Percentiles rank a stretch among this genome's conserved stretches.
Evolutionary conservation across 2,329 filamentous ascomycete species (phyloP).

Genomic region (Cryphonectria radicalis): DNA sequence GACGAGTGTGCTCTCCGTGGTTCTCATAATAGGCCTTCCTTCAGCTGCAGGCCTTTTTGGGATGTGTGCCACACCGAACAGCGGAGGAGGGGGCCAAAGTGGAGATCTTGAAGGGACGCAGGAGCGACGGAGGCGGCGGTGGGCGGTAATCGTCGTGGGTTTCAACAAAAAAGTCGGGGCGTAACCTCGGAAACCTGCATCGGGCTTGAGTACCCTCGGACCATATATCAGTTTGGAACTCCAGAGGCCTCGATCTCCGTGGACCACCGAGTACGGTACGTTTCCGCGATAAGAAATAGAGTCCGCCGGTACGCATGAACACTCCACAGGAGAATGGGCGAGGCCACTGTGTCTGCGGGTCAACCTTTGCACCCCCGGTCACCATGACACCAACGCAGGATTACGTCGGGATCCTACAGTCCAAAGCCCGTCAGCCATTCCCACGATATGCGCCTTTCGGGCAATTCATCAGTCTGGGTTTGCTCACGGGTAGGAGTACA

Average conservation of each 20-base stretch:
- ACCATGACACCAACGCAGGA: background rate
- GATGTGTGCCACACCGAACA: background rate
- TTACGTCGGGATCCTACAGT: background rate
- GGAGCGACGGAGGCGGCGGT: background rate
- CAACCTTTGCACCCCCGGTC: background rate
- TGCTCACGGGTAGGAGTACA: background rate
- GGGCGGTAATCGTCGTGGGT: background rate
- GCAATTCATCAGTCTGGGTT: background rate
- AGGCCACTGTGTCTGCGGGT: conserved; percentile 1
- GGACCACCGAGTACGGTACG: background rate
- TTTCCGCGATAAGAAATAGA: background rate
- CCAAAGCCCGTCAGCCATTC: background rate
- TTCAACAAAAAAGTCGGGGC: background rate
- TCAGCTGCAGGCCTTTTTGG: background rate
- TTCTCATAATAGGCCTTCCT: background rate
- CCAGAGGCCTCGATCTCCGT: background rate
- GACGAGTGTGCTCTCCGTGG: background rate
- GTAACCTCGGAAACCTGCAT: background rate
- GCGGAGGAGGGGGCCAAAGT: background rate
- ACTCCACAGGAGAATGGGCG: background rate
- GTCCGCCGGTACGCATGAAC: background rate
- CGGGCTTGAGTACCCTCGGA: background rate
- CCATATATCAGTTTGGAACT: background rate
- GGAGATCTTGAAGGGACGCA: background rate
- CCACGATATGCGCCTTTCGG: background rate